Percentiles rank a stretch among this genome's conserved stretches.
Conservation (phyloP, 164 flowering plant species). For the Nymphaea thermarum region DNA sequence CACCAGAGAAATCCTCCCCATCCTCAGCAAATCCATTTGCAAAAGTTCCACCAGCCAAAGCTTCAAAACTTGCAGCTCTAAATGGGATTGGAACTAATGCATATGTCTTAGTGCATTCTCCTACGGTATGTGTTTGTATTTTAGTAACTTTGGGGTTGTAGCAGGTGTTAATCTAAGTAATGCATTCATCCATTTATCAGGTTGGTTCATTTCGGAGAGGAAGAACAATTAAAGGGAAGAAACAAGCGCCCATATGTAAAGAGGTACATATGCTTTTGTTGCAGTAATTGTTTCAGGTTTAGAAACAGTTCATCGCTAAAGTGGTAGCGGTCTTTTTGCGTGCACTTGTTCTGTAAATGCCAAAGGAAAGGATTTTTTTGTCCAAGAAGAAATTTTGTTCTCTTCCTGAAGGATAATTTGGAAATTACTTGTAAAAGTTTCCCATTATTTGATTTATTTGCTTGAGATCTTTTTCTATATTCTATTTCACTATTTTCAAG, state of each 20-base stretch:
- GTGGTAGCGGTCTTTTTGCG: no score
- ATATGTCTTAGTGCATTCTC: slow-evolving; percentile 65
- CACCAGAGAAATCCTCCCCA: slow-evolving; percentile 38
- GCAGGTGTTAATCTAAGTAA: not conserved
- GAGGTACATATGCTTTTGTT: slow-evolving; percentile 32
- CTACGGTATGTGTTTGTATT: slow-evolving; percentile 39
- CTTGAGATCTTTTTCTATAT: not conserved
- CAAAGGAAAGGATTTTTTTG: no score
- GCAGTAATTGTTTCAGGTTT: not conserved
- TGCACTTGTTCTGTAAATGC: no score
- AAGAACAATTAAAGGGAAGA: slow-evolving; percentile 69
- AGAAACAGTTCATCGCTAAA: not conserved
- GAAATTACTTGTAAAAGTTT: no score
- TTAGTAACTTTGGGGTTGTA: not conserved
- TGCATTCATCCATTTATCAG: slow-evolving; percentile 17
- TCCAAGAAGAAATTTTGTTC: not conserved
- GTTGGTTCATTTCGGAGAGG: slow-evolving; percentile 78
- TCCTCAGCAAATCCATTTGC: slow-evolving; percentile 38
- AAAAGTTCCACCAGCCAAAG: slow-evolving; percentile 30
- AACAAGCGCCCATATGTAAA: slow-evolving; percentile 65
- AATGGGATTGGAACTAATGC: slow-evolving; percentile 67
- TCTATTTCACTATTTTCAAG: not conserved
- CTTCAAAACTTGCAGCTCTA: slow-evolving; percentile 55
- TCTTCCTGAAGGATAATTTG: not conserved
- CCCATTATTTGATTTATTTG: not conserved